These are phyloP conservation scores for Annulohypoxylon nitens DNA, from an alignment of 495 filamentous ascomycete genomes.

Conservation along the genomic window DNA sequence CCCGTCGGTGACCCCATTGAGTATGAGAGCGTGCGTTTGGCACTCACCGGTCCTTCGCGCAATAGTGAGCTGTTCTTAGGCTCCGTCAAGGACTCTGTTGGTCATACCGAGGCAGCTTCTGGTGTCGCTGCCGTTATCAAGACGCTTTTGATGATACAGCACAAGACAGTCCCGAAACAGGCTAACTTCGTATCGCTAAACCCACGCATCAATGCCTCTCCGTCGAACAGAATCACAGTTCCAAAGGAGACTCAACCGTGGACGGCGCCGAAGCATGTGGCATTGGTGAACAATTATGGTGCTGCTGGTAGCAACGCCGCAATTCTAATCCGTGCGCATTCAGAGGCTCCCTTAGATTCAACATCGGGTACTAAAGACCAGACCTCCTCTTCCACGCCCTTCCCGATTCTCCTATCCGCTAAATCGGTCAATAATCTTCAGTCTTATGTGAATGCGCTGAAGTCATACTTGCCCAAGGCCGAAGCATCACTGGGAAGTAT, in stretches of 20 bases:
- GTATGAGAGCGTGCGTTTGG: conserved; percentile 35
- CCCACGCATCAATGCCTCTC: conserved; percentile 6
- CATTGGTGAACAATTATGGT: conserved; percentile 8
- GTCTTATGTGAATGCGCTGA: background rate
- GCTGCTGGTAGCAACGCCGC: conserved; percentile 12
- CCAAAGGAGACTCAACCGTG: conserved; percentile 6
- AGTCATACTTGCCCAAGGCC: background rate
- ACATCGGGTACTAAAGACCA: background rate
- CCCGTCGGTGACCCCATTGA: conserved; percentile 70
- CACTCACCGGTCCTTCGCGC: conserved; percentile 37
- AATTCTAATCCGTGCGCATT: background rate
- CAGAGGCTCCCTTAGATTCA: background rate
- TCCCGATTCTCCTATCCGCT: conserved; percentile 4
- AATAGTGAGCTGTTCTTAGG: conserved; percentile 1
- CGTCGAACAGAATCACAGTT: background rate
- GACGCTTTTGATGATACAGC: conserved; percentile 61
- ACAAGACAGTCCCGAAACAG: conserved; percentile 56
- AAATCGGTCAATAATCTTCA: conserved; percentile 2
- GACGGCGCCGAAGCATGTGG: background rate
- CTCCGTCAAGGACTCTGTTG: conserved; percentile 9
- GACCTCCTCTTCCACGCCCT: background rate
- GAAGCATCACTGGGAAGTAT: background rate
- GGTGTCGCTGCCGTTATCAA: conserved; percentile 45
- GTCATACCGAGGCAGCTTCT: conserved; percentile 17
- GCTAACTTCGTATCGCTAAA: conserved; percentile 51